Conservation (phyloP, 78 protist species). For the Dictyostelium discoideum region DNA sequence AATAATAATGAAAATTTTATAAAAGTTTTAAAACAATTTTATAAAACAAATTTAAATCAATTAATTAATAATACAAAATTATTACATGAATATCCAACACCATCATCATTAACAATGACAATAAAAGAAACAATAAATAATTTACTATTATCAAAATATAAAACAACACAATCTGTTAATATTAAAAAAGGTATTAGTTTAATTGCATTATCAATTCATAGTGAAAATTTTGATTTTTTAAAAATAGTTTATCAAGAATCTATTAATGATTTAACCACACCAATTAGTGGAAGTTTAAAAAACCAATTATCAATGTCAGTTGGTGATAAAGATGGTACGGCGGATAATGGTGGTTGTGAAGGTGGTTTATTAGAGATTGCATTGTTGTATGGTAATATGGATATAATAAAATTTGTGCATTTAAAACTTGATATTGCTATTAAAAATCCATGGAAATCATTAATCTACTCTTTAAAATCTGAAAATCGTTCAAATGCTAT, state of each 20-base stretch:
- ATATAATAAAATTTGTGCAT: not conserved
- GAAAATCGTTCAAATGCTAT: not conserved
- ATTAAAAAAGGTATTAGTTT: not conserved
- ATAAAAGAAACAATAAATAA: no score
- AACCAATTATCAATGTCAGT: not conserved
- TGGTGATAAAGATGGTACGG: not conserved
- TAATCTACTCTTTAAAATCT: not conserved
- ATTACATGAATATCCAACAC: no score
- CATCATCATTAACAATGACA: no score
- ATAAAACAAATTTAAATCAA: not conserved
- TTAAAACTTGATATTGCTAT: not conserved
- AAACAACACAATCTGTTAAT: no score
- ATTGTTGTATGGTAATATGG: not conserved
- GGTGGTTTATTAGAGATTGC: not conserved
- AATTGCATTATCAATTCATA: not conserved
- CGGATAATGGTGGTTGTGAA: not conserved
- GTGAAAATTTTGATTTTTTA: no score
- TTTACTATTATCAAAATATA: no score
- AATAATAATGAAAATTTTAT: not conserved
- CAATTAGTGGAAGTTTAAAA: not conserved
- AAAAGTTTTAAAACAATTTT: not conserved
- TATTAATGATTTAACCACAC: not conserved
- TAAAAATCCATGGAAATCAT: not conserved
- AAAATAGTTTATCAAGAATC: not conserved
- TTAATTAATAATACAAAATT: not conserved